Base-by-base conservation (phyloP, 108 stramenopile genomes). In the Pseudonitzschia pungens region DNA sequence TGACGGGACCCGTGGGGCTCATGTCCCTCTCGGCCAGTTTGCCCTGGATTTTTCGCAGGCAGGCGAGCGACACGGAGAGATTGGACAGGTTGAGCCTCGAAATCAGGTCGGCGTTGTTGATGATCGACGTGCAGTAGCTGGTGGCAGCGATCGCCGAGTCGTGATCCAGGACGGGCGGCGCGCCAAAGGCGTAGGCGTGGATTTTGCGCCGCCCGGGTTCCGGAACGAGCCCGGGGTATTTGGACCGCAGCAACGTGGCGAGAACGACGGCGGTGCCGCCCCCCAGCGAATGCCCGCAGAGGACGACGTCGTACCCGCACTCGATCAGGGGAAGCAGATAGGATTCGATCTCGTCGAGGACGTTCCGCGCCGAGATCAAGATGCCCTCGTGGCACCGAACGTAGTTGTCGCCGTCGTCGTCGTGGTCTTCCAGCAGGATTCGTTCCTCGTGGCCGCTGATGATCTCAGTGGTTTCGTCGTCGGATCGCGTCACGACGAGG, bases 81-180 rank as follows among this genome's bases (percentile, higher is more conserved):
- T 91, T 91, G 32, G 73, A 78, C 70, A 91, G 43, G 31, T 81
- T 84, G 11, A 83, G 87, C 21, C 90, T 53, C 22, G 90, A 77
- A 44, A 89, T 86, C 56, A 91, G 74, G 60, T 91, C 90, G 32
- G 90, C 77, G 74, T 89, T 87, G 72, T 87, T 82, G 50, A 89
- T 80, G 50, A 91, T 65, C 2, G 88, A 84, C 3, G 79, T 84
- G 27, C 82, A 79, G 74, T 84, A 91, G 51, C 82, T 66, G 40
- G 58, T 48, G 21, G 83, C 79, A 16, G 85, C 90, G 18, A 89
- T 65, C 9, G 86, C 76, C 1, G 87, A 76, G n/a, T 77, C 83
- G 55, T 78, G 64, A 72, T 91, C 90, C 42, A 91, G 45, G 1
- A 87, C 81, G 7, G 90, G 90, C 10, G 90, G 90, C 11, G 90